phyloP scores from a whole-genome alignment of 495 filamentous ascomycete genomes.

The Aspergillus bertholletiae region DNA sequence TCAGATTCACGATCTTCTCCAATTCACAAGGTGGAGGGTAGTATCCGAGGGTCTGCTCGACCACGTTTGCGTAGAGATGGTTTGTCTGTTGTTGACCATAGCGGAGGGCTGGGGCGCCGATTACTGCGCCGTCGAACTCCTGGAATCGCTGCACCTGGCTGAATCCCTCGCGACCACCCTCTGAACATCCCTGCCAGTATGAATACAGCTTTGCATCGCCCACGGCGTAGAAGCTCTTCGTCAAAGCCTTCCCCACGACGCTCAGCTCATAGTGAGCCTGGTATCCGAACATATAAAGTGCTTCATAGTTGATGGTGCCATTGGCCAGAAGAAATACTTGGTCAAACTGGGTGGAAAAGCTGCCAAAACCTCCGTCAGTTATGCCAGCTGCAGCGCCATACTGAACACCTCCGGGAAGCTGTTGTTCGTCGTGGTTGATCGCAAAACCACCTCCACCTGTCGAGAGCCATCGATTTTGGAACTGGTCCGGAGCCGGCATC shows the following conservation, averaged over 20 bases:
- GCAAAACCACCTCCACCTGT: constrained; percentile 45
- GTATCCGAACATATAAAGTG: constrained; percentile 46
- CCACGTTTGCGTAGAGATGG: constrained; percentile 55
- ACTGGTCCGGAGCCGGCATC: constrained; percentile 35
- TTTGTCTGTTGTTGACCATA: constrained; percentile 43
- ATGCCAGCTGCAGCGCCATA: constrained; percentile 42
- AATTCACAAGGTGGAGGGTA: constrained; percentile 72
- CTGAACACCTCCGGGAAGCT: constrained; percentile 35
- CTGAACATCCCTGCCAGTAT: constrained; percentile 52
- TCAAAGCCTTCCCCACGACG: constrained; percentile 36
- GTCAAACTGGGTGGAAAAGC: constrained; percentile 33
- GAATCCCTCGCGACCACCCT: constrained; percentile 49
- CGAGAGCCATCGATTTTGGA: constrained; percentile 40
- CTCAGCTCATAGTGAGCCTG: constrained; percentile 27
- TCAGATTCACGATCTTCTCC: constrained; percentile 68
- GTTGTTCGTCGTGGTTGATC: constrained; percentile 37
- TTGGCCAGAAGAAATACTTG: constrained; percentile 34
- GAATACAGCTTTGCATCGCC: constrained; percentile 39
- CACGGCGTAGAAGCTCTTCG: constrained; percentile 28
- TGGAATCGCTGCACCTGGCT: constrained; percentile 49
- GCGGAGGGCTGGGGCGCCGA: constrained; percentile 48
- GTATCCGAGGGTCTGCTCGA: constrained; percentile 73
- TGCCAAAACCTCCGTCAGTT: constrained; percentile 48
- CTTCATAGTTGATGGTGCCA: constrained; percentile 40
- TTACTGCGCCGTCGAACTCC: constrained; percentile 43